Percentiles rank a stretch among this genome's conserved stretches.
Evolutionary conservation across 2,329 filamentous ascomycete species (phyloP).

Genomic region (Paecilomyces variotii): DNA sequence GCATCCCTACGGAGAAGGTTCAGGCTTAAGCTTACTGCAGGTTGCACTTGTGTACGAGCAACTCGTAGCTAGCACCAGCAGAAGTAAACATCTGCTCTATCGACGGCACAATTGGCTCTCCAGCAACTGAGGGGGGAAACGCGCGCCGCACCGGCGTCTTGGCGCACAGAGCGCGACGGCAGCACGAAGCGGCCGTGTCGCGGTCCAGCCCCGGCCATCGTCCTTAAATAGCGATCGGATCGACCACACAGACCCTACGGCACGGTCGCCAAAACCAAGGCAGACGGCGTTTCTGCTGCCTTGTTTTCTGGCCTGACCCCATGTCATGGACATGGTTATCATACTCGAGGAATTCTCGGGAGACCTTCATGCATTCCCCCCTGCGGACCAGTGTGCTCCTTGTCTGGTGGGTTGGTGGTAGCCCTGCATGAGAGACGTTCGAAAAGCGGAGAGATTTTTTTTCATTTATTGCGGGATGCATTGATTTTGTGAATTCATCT

Average conservation of each 20-base stretch:
- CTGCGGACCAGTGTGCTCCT: no score
- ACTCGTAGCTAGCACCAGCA: not conserved
- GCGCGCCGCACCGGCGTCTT: not conserved
- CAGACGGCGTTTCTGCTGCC: not conserved
- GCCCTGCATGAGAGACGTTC: not conserved
- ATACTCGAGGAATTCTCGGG: not conserved
- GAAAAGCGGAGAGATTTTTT: not conserved
- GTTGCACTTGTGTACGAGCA: not conserved
- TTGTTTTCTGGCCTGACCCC: not conserved
- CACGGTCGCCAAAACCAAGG: not conserved
- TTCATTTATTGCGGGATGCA: not conserved
- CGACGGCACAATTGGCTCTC: not conserved
- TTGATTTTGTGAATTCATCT: not conserved
- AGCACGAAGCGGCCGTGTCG: no score
- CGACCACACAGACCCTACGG: not conserved
- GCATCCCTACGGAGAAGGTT: not conserved
- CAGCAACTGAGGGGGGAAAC: not conserved
- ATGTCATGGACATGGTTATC: not conserved
- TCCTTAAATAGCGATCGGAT: not conserved
- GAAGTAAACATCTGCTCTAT: not conserved
- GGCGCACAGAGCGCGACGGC: not conserved
- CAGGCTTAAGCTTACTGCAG: not conserved
- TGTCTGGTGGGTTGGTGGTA: not conserved
- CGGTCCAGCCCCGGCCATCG: not conserved
- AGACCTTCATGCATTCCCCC: no score